Evolutionary conservation across 805 yeast species (phyloP).

Genomic region (Candida nanaspora): DNA sequence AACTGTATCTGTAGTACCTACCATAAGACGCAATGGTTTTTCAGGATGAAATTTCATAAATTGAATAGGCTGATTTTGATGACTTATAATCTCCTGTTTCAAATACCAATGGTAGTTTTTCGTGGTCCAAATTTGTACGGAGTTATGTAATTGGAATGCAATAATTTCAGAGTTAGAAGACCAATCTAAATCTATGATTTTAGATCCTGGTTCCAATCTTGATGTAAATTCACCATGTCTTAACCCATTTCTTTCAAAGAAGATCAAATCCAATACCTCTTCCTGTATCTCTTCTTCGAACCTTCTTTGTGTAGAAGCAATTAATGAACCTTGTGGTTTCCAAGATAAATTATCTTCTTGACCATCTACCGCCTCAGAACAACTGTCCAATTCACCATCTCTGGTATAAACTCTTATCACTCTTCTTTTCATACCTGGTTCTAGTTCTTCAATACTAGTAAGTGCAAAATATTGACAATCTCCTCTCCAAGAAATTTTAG

Average conservation of each 20-base stretch:
- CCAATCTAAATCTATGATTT: slow-evolving; percentile 60
- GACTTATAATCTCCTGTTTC: slow-evolving; percentile 61
- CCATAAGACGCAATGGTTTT: slow-evolving; percentile 67
- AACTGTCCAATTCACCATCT: slow-evolving; percentile 72
- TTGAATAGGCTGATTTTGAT: slow-evolving; percentile 23
- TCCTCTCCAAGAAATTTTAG: slow-evolving; percentile 84
- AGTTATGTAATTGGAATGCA: slow-evolving; percentile 54
- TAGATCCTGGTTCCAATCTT: slow-evolving; percentile 46
- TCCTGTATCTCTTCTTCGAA: slow-evolving; percentile 43
- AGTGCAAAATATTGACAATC: slow-evolving; percentile 82
- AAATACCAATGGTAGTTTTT: slow-evolving; percentile 95
- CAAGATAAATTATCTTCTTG: slow-evolving; percentile 70
- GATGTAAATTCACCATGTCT: slow-evolving; percentile 81
- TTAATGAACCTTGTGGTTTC: slow-evolving; percentile 86
- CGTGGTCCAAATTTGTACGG: slow-evolving; percentile 83
- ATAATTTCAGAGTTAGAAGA: slow-evolving; percentile 72
- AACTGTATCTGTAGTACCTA: slow-evolving; percentile 46
- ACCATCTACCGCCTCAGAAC: slow-evolving; percentile 84
- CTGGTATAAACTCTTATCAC: slow-evolving; percentile 78
- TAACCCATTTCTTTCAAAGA: slow-evolving; percentile 90
- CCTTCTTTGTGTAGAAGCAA: slow-evolving; percentile 74
- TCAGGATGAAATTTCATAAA: slow-evolving; percentile 84
- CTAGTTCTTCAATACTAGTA: slow-evolving; percentile 48
- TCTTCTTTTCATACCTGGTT: slow-evolving; percentile 46
- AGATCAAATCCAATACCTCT: slow-evolving; percentile 48